Conservation (phyloP, 176 grass and related monocot genomes). For the Cenchrus americanus region DNA sequence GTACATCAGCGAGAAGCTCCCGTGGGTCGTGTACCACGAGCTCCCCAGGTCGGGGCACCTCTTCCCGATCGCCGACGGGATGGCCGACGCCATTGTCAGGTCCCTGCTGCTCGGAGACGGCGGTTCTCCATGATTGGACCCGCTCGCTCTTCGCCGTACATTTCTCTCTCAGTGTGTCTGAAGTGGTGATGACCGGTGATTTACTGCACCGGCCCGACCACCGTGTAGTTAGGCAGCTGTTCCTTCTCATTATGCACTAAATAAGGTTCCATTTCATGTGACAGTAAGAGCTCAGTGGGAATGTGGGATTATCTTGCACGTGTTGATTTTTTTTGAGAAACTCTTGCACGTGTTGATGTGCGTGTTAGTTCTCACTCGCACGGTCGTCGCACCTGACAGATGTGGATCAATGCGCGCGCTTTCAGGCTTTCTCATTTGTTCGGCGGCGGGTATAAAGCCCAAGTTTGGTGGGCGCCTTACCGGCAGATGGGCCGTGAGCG, state of each 20-base stretch:
- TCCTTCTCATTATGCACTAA: neutral
- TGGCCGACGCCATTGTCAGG: slow-evolving; percentile 61
- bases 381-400: too few relatives aligned
- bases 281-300: too few relatives aligned
- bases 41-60: slow-evolving; percentile 68
- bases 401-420: too few relatives aligned
- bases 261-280: neutral
- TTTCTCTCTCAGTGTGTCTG: neutral
- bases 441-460: too few relatives aligned
- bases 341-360: too few relatives aligned
- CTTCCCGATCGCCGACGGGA: slow-evolving; percentile 58
- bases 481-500: too few relatives aligned
- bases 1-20: slow-evolving; percentile 62
- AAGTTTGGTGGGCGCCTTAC: too few relatives aligned
- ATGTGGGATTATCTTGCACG: too few relatives aligned
- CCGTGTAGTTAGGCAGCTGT: neutral
- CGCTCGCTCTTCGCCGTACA: neutral
- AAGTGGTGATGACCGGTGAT: neutral
- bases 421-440: too few relatives aligned
- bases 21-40: slow-evolving; percentile 80
- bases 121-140: neutral
- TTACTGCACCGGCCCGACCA: neutral
- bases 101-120: slow-evolving; percentile 53
- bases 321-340: too few relatives aligned
- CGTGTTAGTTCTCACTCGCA: too few relatives aligned